Base-by-base conservation (phyloP, 2,329 filamentous ascomycete species). In the Scedosporium boydii region DNA sequence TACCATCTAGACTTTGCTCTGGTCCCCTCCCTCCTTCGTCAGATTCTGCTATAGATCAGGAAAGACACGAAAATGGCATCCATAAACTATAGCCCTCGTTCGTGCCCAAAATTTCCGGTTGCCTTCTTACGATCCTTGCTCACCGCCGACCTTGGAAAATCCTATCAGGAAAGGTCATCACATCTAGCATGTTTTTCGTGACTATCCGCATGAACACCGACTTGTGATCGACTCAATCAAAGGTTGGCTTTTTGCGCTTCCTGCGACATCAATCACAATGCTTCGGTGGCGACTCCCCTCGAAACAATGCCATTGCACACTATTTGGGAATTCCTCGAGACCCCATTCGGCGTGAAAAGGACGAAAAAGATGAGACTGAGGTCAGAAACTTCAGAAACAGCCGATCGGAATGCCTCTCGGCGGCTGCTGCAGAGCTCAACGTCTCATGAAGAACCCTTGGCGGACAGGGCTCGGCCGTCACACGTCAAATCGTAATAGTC, bases 121-220 rank as follows among this genome's bases (percentile, higher is more conserved):
- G 44, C 44, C 9, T 21, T 48, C 18, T 48, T n/a, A 14, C n/a
- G 21, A 56, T 56, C 51, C 51, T 23, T 56, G 51, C 51, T 56
- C 14, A 56, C 51, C 21, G 55, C 55, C 29, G 16, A 34, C n/a
- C 59, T 61, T 55, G 18, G 23, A 55, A 21, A n/a, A 23, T n/a
- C 59, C 46, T 55, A 56, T 61, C 34, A 27, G 59, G 59, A 34
- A 61, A 38, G 29, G 59, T 61, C 59, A 29, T 61, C 59, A 61
- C 59, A 55, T 42, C 23, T 42, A 26, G 34, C 34, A 29, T 29
- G 34, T 41, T 18, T 18, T 21, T 27, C 21, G 23, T 48, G 41
- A 23, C 58, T 46, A 59, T 59, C 21, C 42, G 58, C 58, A 48
- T 59, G 48, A 41, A 26, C 38, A 26, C n/a, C 41, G 44, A 26